Evolutionary conservation across 768 basidiomycete genomes (phyloP).

Genomic region (Collybiopsis confluens): DNA sequence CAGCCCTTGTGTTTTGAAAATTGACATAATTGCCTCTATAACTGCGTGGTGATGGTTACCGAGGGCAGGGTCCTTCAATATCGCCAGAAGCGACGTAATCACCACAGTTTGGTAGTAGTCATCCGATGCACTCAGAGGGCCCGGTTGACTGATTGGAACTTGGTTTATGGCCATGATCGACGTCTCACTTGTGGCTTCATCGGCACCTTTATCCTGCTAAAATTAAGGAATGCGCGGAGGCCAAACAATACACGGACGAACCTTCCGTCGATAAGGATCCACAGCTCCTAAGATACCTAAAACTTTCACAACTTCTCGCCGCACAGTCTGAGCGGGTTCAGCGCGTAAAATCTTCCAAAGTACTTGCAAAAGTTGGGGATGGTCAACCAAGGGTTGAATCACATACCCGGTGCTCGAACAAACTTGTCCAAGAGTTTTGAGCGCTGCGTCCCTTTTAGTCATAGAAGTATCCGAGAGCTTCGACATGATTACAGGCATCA

Average conservation of each 20-base stretch:
- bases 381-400: constrained; percentile 83
- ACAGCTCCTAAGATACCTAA: constrained; percentile 94
- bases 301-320: constrained; percentile 90
- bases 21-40: constrained; percentile 97
- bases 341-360: constrained; percentile 82
- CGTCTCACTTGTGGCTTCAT: constrained; percentile 59
- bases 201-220: constrained; percentile 52
- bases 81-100: constrained; percentile 79
- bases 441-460: constrained; percentile 88
- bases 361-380: constrained; percentile 85
- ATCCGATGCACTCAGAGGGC: constrained; percentile 65
- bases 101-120: constrained; percentile 98
- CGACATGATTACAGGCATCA: constrained; percentile 87
- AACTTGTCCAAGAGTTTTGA: constrained; percentile 91
- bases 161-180: constrained; percentile 59
- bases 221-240: constrained; percentile 9
- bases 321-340: constrained; percentile 64
- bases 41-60: constrained; percentile 87
- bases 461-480: constrained; percentile 87
- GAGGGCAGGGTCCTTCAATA: constrained; percentile 86
- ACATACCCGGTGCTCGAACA: constrained; percentile 96
- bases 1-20: constrained; percentile 96
- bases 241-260: constrained; percentile 24
- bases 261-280: constrained; percentile 94
- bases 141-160: constrained; percentile 62